Percentiles rank a stretch among this genome's conserved stretches.
Evolutionary conservation across 192 early-diverging fungal genomes (phyloP).

Genomic region (Coemansia sp.): DNA sequence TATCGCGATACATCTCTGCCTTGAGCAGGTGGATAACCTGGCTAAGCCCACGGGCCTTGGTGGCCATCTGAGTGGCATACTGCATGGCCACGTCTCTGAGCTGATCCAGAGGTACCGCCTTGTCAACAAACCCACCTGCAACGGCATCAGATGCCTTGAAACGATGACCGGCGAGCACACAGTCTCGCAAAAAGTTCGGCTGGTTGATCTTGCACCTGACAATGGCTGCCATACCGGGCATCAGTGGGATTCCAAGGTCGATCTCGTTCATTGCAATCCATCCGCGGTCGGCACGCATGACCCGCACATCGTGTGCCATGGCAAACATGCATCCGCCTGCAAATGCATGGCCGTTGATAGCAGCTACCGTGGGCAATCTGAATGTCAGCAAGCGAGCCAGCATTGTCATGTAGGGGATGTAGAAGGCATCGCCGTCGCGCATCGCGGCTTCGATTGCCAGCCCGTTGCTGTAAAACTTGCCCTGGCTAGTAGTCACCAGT

Average conservation of each 20-base stretch:
- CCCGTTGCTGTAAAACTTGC: conserved; percentile 75
- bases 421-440: conserved; percentile 53
- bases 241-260: conserved; percentile 65
- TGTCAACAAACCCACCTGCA: conserved; percentile 61
- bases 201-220: conserved; percentile 61
- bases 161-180: conserved; percentile 61
- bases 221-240: conserved; percentile 69
- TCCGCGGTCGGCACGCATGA: conserved; percentile 73
- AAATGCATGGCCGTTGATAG: conserved; percentile 78
- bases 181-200: conserved; percentile 61
- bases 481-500: conserved; percentile 62
- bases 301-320: conserved; percentile 64
- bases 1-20: conserved; percentile 65
- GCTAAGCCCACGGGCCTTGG: conserved; percentile 58
- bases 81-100: conserved; percentile 57
- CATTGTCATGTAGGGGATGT: conserved; percentile 56
- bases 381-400: conserved; percentile 65
- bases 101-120: conserved; percentile 54
- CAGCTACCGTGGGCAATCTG: conserved; percentile 70
- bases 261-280: conserved; percentile 80
- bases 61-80: conserved; percentile 57
- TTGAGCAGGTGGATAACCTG: conserved; percentile 62
- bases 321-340: conserved; percentile 72
- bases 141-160: conserved; percentile 65
- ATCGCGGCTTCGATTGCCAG: conserved; percentile 58